Conservation (phyloP, 495 filamentous ascomycete species). For the Podospora pseudocomata region DNA sequence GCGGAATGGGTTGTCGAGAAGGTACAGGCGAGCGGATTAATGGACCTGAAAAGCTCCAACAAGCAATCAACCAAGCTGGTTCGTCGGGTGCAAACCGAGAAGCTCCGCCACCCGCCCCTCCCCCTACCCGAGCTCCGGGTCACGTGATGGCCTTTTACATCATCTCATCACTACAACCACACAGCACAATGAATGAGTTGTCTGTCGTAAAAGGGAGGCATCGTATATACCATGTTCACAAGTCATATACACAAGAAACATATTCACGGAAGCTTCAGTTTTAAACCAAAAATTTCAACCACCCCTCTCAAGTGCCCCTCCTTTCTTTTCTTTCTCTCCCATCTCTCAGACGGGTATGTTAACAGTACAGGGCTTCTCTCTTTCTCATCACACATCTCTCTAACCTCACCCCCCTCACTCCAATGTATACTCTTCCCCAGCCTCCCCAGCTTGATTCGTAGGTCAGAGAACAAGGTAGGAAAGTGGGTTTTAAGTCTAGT, state of each 20-base stretch:
- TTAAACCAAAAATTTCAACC: neutral
- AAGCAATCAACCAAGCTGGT: neutral
- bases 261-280: neutral
- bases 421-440: neutral
- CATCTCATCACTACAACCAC: neutral
- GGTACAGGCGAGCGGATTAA: slow-evolving; percentile 8
- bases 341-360: neutral
- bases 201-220: neutral
- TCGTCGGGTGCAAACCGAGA: slow-evolving; percentile 26
- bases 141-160: slow-evolving; percentile 18
- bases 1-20: slow-evolving; percentile 8
- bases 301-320: neutral
- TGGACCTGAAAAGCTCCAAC: slow-evolving; percentile 29
- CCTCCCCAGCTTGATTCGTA: slow-evolving; percentile 3
- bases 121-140: slow-evolving; percentile 25
- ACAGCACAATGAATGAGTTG: neutral
- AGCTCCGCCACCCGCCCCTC: slow-evolving; percentile 22
- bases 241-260: slow-evolving; percentile 4
- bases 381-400: slow-evolving; percentile 2
- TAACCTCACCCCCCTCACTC: neutral
- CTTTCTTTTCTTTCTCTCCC: neutral
- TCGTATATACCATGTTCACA: neutral
- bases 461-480: slow-evolving; percentile 20
- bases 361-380: neutral
- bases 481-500: slow-evolving; percentile 36